phyloP scores from a whole-genome alignment of 257 asterid genomes.

The Lantana camara region DNA sequence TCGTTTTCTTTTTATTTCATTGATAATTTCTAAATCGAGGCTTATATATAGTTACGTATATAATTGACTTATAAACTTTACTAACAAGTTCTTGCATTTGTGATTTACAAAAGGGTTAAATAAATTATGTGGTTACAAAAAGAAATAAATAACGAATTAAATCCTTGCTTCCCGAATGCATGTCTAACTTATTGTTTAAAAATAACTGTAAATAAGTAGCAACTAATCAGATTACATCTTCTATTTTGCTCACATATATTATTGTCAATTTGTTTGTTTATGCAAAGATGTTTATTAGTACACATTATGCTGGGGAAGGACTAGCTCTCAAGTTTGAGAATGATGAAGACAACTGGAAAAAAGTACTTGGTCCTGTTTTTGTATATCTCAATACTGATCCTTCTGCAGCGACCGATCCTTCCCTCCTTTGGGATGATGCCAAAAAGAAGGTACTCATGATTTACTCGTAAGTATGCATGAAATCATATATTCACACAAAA shows the following conservation, averaged over 20 bases:
- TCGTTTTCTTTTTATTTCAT: too few species aligned
- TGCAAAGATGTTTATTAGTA: conserved; percentile 61
- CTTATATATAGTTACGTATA: too few species aligned
- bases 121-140: background rate
- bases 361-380: conserved; percentile 66
- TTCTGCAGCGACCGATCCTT: conserved; percentile 38
- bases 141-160: background rate
- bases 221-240: too few species aligned
- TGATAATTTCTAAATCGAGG: too few species aligned
- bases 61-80: too few species aligned
- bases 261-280: background rate
- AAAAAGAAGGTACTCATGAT: conserved; percentile 56
- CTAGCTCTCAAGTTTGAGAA: conserved; percentile 40
- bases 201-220: too few species aligned
- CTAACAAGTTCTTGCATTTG: too few species aligned
- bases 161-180: too few species aligned
- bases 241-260: too few species aligned
- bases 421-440: conserved; percentile 66
- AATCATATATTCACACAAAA: too few species aligned
- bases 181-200: background rate
- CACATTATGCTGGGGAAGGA: conserved; percentile 65
- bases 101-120: too few species aligned
- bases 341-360: conserved; percentile 68
- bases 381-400: conserved; percentile 50
- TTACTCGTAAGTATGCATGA: too few species aligned